These are phyloP conservation scores for Striga asiatica DNA, from an alignment of 257 asterid species.

Conservation along the genomic window DNA sequence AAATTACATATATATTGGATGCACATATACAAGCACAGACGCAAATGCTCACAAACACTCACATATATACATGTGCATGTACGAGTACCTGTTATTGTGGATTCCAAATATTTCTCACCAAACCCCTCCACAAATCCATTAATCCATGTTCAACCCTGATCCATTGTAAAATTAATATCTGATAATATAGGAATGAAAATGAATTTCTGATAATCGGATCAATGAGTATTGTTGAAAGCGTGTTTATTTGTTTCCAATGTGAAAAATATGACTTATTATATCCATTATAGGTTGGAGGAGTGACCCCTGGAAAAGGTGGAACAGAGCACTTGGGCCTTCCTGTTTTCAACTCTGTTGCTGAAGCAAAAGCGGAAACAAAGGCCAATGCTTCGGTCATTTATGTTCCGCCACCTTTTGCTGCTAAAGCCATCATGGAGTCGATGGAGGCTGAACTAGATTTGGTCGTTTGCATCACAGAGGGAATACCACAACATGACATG, in stretches of 20 bases:
- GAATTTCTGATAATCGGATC: background rate
- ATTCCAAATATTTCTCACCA: too few relatives aligned
- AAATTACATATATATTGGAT: background rate
- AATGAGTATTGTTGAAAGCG: background rate
- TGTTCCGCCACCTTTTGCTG: constrained; percentile 96
- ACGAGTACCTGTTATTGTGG: too few relatives aligned
- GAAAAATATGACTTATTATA: background rate
- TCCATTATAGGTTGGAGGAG: constrained; percentile 82
- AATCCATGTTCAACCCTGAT: too few relatives aligned
- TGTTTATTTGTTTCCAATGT: background rate
- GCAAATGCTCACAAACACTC: too few relatives aligned
- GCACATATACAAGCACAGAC: too few relatives aligned
- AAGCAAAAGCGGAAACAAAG: constrained; percentile 87
- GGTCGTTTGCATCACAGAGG: constrained; percentile 87
- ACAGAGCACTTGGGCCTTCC: constrained; percentile 96
- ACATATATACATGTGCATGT: background rate
- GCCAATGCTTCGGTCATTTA: constrained; percentile 89
- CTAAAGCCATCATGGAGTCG: constrained; percentile 81
- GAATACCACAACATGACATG: constrained; percentile 97
- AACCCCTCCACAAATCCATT: too few relatives aligned
- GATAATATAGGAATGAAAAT: background rate
- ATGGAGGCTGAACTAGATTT: constrained; percentile 87
- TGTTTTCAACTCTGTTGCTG: constrained; percentile 77
- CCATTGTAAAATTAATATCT: background rate
- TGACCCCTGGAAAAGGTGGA: constrained; percentile 93